Base-by-base conservation (phyloP, 2,329 filamentous ascomycete genomes). In the Aspergillus latus region DNA sequence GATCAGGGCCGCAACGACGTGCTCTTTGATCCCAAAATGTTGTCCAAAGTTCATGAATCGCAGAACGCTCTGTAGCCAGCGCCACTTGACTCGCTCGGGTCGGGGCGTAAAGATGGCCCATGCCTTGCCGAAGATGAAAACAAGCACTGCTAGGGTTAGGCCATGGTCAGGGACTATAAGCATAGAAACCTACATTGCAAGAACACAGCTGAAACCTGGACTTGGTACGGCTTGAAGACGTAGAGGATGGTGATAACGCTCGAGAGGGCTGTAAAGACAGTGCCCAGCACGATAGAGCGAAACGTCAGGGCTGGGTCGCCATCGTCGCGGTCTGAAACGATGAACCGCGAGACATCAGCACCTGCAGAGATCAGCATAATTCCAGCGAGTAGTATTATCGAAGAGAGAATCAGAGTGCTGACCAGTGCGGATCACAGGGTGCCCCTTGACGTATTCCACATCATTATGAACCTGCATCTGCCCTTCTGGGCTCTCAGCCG, bases 21-120 rank as follows among this genome's bases (percentile, higher is more conserved):
- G 82, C 62, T 85, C 83, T 60, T 85, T 85, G 32, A 84, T 67
- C 29, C 72, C 73, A 78, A 80, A 85, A 0, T 75, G 76, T 30
- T 52, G 49, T 0, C 82, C 78, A 4, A 69, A 69, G 60, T 85
- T 85, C 61, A 85, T 21, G 47, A 84, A 78, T 5, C 68, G 71
- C 13, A 77, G 32, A 13, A 74, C 9, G 1, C 54, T 60, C 45
- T 84, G 78, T 65, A 70, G 10, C 56, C 56, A 58, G 16, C 15
- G 34, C 7, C 15, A 73, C 55, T 81, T 75, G 4, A 75, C 67
- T n/a, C 66, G 68, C 50, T 84, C 82, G 10, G 81, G 82, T 5
- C 82, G 80, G 1, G 82, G 82, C 2, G 83, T 72, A 5, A 79
- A 58, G 0, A 64, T 60, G 0, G 80, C 72, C 78, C 76, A 82